phyloP scores from a whole-genome alignment of 2,329 filamentous ascomycete genomes.

The Colletotrichum liriopes region DNA sequence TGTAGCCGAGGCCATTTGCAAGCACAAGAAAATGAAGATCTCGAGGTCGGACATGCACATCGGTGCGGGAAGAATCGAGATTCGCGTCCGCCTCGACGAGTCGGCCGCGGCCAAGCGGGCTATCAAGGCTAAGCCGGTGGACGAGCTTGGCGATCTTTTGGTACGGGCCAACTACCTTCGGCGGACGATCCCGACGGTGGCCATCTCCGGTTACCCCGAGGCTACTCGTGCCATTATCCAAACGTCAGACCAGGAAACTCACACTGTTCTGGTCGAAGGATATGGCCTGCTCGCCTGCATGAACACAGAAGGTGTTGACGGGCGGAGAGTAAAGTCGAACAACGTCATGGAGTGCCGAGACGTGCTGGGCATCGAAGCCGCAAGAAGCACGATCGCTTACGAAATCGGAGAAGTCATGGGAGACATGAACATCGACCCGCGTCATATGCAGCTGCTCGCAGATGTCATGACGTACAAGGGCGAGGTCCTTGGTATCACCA shows the following conservation, averaged over 20 bases:
- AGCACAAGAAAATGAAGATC: conserved; percentile 87
- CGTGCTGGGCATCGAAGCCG: conserved; percentile 95
- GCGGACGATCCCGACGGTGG: conserved; percentile 84
- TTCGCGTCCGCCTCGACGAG: conserved; percentile 76
- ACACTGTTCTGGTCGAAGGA: conserved; percentile 90
- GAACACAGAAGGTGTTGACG: conserved; percentile 92
- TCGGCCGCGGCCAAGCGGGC: conserved; percentile 64
- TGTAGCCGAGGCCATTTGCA: conserved; percentile 83
- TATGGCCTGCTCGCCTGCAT: conserved; percentile 93
- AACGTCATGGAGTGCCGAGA: conserved; percentile 91
- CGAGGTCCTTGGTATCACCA: conserved; percentile 95
- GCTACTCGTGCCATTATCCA: conserved; percentile 91
- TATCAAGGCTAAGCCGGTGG: conserved; percentile 62
- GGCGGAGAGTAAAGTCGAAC: conserved; percentile 82
- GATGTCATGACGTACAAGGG: conserved; percentile 99
- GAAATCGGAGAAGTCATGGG: conserved; percentile 94
- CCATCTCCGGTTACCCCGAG: conserved; percentile 91
- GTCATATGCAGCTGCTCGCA: conserved; percentile 96
- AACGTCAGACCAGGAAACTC: conserved; percentile 78
- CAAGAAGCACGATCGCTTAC: conserved; percentile 86
- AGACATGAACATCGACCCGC: conserved; percentile 95
- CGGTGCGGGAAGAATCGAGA: conserved; percentile 76
- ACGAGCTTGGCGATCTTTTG: conserved; percentile 68
- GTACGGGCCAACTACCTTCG: conserved; percentile 89
- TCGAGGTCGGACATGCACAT: conserved; percentile 76